phyloP scores from a whole-genome alignment of 2,329 filamentous ascomycete genomes.

The Triangularia setosa region DNA sequence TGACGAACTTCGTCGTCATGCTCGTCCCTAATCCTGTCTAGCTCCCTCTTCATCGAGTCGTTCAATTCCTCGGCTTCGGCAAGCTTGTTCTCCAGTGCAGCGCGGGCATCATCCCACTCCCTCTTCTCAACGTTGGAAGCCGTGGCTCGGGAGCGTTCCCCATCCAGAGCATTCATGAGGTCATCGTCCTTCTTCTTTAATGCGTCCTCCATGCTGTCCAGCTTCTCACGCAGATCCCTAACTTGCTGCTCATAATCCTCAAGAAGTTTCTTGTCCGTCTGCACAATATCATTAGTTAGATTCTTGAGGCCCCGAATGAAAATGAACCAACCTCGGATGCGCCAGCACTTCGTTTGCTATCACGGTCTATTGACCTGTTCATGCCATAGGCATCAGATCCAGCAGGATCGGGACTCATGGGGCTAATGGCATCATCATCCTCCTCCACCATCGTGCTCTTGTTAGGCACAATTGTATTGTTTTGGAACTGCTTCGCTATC shows the following conservation, averaged over 20 bases:
- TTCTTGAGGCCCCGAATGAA: slow-evolving; percentile 17
- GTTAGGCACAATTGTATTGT: slow-evolving; percentile 94
- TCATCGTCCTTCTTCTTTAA: slow-evolving; percentile 66
- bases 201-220: slow-evolving; percentile 66
- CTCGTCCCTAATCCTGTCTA: slow-evolving; percentile 68
- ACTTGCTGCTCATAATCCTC: slow-evolving; percentile 79
- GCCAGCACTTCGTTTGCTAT: slow-evolving; percentile 27
- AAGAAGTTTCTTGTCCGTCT: slow-evolving; percentile 67
- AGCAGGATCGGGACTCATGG: slow-evolving; percentile 49
- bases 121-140: slow-evolving; percentile 61
- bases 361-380: slow-evolving; percentile 15
- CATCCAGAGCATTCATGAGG: slow-evolving; percentile 52
- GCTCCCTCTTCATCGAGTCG: slow-evolving; percentile 71
- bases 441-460: slow-evolving; percentile 98
- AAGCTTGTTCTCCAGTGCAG: slow-evolving; percentile 68
- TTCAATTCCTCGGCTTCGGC: slow-evolving; percentile 73
- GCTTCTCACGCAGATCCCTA: slow-evolving; percentile 66
- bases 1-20: slow-evolving; percentile 61
- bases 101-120: slow-evolving; percentile 64
- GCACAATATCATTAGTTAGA: slow-evolving; percentile 17
- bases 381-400: slow-evolving; percentile 41
- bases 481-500: slow-evolving; percentile 84
- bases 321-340: slow-evolving; percentile 23
- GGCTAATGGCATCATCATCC: slow-evolving; percentile 61
- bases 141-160: slow-evolving; percentile 51